phyloP scores from a whole-genome alignment of 768 basidiomycete species.

The Tylopilus rubrobrunneus region DNA sequence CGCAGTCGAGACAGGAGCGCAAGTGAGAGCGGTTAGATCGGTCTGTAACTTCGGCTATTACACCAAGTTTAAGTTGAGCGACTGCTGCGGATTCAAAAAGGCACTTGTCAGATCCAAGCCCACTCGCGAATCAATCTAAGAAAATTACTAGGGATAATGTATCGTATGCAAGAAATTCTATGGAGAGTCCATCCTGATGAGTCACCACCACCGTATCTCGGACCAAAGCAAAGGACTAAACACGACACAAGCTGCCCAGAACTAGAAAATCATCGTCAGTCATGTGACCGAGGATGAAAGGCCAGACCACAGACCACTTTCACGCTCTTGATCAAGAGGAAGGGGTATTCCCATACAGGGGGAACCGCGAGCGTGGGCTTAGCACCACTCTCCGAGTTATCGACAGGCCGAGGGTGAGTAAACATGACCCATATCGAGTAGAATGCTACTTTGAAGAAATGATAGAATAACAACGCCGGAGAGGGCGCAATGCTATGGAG shows the following conservation, averaged over 20 bases:
- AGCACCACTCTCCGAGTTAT: slow-evolving; percentile 11
- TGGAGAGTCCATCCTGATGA: not conserved
- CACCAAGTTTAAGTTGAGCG: too few relatives aligned
- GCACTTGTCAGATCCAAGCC: not conserved
- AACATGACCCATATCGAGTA: slow-evolving; percentile 93
- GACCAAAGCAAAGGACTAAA: slow-evolving; percentile 86
- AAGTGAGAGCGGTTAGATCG: too few relatives aligned
- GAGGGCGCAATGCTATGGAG: slow-evolving; percentile 66
- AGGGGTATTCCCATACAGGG: slow-evolving; percentile 62
- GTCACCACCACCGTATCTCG: slow-evolving; percentile 73
- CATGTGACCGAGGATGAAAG: not conserved
- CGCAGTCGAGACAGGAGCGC: too few relatives aligned
- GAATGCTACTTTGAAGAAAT: slow-evolving; percentile 95
- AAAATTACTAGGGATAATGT: slow-evolving; percentile 10
- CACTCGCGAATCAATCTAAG: not conserved
- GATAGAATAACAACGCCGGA: slow-evolving; percentile 75
- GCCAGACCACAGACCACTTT: slow-evolving; percentile 60
- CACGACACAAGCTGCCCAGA: slow-evolving; percentile 90
- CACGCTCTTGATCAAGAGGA: slow-evolving; percentile 54
- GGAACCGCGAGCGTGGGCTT: slow-evolving; percentile 43
- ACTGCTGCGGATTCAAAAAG: too few relatives aligned
- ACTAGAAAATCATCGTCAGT: slow-evolving; percentile 40
- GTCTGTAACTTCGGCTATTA: too few relatives aligned
- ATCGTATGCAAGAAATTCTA: not conserved
- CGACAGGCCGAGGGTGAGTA: slow-evolving; percentile 45